Evolutionary conservation across 805 yeast genomes (phyloP), one percentile per base, ranked within the genome.

Genomic region (Nakazawaea ernobii): DNA sequence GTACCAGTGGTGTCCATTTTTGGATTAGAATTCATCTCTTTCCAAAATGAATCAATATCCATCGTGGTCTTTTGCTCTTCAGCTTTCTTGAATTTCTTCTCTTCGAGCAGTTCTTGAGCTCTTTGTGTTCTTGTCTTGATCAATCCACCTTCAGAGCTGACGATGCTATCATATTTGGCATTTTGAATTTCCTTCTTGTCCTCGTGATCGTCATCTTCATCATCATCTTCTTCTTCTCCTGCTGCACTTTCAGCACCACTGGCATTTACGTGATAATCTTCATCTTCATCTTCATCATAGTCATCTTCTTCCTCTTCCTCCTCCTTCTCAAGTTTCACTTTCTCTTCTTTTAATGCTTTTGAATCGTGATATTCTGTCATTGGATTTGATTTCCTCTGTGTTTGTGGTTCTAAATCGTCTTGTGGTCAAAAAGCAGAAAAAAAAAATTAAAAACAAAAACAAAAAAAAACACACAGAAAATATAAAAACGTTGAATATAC

Each of bases 111-210:
- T 45, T 80, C 86, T 20, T 67, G 50, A 28, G 64, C 65, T 41
- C 85, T 63, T 53, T 82, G 92, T 20, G 77, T 72, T 53, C 96
- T 70, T 0, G 95, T 87, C 56, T 79, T 78, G 32, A 87, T 75
- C 46, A 83, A 71, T 0, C 89, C 84, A n/a, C 84, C 85, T 11
- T 68, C 58, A 40, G 71, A 56, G 58, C 79, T 77, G 51, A 79
- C 86, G 6, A 84, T 76, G 3, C 65, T 64, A 6, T 76, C 68
- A 59, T 84, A 84, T 42, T 69, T 69, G 0, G 67, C 65, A 20
- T 41, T 54, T n/a, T 51, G 53, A 17, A 58, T 50, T 8, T 52
- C 59, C 26, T 50, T 55, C 29, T 44, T 46, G 4, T 61, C 71
- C 8, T 54, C 63, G 8, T 56, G 64, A 8, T 58, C 66, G 1